Conservation (phyloP, 257 asterid species). For the Gynochthodes officinalis region DNA sequence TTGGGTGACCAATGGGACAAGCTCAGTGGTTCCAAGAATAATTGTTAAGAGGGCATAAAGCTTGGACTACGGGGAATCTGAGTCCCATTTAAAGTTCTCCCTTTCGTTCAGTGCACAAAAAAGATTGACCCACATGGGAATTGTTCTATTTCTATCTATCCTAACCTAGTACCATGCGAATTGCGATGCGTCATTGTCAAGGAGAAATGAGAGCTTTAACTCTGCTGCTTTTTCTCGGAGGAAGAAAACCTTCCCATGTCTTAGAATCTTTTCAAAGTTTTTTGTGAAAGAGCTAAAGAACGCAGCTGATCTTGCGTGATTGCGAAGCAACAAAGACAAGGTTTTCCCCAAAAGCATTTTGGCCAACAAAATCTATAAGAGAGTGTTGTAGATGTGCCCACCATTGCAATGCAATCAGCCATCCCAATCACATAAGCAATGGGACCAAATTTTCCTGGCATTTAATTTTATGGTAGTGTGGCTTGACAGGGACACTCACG, state of each 20-base stretch:
- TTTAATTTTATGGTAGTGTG: background rate
- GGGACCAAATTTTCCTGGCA: background rate
- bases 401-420: background rate
- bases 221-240: background rate
- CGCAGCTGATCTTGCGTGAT: no score
- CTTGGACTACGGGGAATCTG: background rate
- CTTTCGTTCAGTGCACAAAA: slow-evolving; percentile 2
- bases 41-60: no score
- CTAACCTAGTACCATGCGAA: no score
- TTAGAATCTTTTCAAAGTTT: no score
- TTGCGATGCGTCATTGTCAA: background rate
- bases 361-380: background rate
- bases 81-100: background rate
- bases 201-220: background rate
- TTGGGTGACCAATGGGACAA: no score
- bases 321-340: background rate
- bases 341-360: background rate
- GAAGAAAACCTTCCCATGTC: no score
- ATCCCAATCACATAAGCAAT: background rate
- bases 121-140: background rate
- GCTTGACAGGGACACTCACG: background rate
- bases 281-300: no score
- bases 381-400: no score
- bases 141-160: background rate
- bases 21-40: no score